Evolutionary conservation across 1,284 basidiomycete genomes (phyloP).

Genomic region (Leccinum subrobustum): DNA sequence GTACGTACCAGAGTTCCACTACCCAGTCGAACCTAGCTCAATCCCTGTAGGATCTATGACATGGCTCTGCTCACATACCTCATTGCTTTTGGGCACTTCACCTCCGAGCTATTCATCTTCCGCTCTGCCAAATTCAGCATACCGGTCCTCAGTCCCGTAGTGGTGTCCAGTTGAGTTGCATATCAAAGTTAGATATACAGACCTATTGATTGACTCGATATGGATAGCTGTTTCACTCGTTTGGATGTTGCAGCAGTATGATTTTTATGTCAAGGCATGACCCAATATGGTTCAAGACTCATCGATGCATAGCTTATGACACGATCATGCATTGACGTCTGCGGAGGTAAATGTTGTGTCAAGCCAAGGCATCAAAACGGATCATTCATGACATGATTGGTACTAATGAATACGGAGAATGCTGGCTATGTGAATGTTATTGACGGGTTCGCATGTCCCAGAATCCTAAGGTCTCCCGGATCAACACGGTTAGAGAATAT

Average conservation of each 20-base stretch:
- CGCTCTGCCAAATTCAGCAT: slow-evolving; percentile 68
- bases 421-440: background rate
- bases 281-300: background rate
- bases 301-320: background rate
- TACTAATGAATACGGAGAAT: background rate
- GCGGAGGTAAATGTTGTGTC: background rate
- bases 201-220: slow-evolving; percentile 5
- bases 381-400: background rate
- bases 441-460: background rate
- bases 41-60: slow-evolving; percentile 76
- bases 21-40: slow-evolving; percentile 8
- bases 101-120: slow-evolving; percentile 83
- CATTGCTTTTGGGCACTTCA: slow-evolving; percentile 89
- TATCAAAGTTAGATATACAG: background rate
- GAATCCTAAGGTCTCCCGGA: slow-evolving; percentile 7
- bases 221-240: slow-evolving; percentile 61
- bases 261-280: slow-evolving; percentile 57
- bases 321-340: background rate
- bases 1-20: slow-evolving; percentile 44
- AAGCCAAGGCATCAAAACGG: background rate
- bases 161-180: slow-evolving; percentile 79
- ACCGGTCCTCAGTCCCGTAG: slow-evolving; percentile 73
- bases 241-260: slow-evolving; percentile 83
- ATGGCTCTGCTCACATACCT: slow-evolving; percentile 86
- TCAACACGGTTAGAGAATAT: background rate